A percentile compares a stretch with the other conserved stretches of the same genome.
These are phyloP conservation scores for Fistulifera pelliculosa DNA, from an alignment of 108 stramenopile species.

Conservation along the genomic window DNA sequence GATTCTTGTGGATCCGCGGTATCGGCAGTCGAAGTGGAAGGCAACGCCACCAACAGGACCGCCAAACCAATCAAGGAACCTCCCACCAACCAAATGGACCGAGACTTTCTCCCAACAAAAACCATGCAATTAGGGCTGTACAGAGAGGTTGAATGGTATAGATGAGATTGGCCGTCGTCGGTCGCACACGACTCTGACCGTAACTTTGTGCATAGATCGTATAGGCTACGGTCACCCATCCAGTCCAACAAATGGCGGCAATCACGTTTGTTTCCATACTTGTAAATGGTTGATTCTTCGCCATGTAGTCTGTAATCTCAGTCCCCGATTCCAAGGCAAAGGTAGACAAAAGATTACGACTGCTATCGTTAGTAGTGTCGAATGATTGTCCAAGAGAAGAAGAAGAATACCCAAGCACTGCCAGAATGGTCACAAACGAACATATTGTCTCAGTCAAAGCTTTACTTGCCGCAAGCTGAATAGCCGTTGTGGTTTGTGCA, in stretches of 20 bases:
- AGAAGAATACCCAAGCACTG: slow-evolving; percentile 4
- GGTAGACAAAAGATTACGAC: neutral
- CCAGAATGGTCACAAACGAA: slow-evolving; percentile 14
- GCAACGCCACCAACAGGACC: slow-evolving; percentile 42
- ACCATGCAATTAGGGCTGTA: slow-evolving; percentile 65
- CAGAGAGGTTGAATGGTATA: slow-evolving; percentile 83
- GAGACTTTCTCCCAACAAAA: slow-evolving; percentile 58
- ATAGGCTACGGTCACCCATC: slow-evolving; percentile 70
- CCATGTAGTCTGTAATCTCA: slow-evolving; percentile 29
- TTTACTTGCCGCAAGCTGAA: slow-evolving; percentile 56
- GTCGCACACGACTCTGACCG: slow-evolving; percentile 61
- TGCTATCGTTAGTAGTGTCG: neutral
- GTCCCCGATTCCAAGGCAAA: slow-evolving; percentile 15
- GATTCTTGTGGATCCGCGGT: too few species aligned
- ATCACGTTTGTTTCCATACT: slow-evolving; percentile 9
- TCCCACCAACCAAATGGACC: slow-evolving; percentile 49
- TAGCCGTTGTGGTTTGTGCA: slow-evolving; percentile 35
- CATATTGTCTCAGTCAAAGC: slow-evolving; percentile 46
- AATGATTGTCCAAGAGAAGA: neutral
- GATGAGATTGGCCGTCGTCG: slow-evolving; percentile 74
- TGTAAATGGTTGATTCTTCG: too few species aligned
- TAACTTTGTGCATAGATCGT: slow-evolving; percentile 79
- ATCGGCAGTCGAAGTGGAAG: too few species aligned
- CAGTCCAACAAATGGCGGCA: slow-evolving; percentile 67
- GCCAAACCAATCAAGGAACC: slow-evolving; percentile 58